A percentile compares a stretch with the other conserved stretches of the same genome.
phyloP scores from a whole-genome alignment of 2,329 filamentous ascomycete genomes.

The Diaporthe citri region DNA sequence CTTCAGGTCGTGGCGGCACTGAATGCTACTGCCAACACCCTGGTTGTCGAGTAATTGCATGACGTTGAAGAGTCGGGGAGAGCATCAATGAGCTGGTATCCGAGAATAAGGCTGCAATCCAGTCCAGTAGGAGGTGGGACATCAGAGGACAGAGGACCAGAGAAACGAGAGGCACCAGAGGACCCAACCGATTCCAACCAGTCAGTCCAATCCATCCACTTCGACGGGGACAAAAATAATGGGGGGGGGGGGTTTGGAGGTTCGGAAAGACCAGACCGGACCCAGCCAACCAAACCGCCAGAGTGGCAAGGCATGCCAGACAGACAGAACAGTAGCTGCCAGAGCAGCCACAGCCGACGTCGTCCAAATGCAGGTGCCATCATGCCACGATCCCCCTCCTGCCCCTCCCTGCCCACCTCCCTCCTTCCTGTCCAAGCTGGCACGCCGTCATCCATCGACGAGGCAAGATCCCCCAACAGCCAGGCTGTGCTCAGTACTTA shows the following conservation, averaged over 20 bases:
- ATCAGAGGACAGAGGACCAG: not conserved
- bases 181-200: not conserved
- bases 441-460: not conserved
- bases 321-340: not conserved
- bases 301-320: conserved; percentile 10
- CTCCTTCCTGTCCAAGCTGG: not conserved
- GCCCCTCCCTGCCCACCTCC: not conserved
- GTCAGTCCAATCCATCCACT: not conserved
- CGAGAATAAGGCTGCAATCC: conserved; percentile 18
- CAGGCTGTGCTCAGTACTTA: conserved; percentile 1
- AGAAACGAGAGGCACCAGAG: not conserved
- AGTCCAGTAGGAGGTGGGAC: not conserved
- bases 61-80: conserved; percentile 10
- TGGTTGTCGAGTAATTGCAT: conserved; percentile 28
- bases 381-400: not conserved
- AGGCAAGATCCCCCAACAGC: not conserved
- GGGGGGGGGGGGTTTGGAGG: too few relatives aligned
- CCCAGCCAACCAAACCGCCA: conserved; percentile 29
- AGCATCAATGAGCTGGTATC: conserved; percentile 7
- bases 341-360: conserved; percentile 2
- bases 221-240: conserved; percentile 10
- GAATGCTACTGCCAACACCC: conserved; percentile 17
- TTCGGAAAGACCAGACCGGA: not conserved
- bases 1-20: conserved; percentile 13
- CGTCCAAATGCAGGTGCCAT: not conserved